Percentiles rank a stretch among this genome's conserved stretches.
Evolutionary conservation across 352 stramenopile genomes (phyloP).

Genomic region (Phytophthora pisi): DNA sequence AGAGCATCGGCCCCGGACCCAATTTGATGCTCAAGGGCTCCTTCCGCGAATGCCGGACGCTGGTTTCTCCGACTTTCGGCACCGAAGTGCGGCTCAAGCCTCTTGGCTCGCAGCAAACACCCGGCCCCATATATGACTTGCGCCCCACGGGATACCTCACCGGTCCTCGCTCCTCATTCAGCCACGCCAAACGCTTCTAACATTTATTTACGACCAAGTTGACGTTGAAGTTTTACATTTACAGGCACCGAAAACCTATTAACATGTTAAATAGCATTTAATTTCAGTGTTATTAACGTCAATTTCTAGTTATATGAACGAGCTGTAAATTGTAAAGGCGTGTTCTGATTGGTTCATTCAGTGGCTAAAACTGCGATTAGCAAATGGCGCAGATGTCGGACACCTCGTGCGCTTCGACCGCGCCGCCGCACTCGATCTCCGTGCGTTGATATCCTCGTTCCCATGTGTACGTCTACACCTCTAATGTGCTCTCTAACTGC

Average conservation of each 20-base stretch:
- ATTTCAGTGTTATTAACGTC: not conserved
- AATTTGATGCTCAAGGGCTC: slow-evolving; percentile 66
- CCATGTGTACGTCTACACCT: not conserved
- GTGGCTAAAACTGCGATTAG: slow-evolving; percentile 1
- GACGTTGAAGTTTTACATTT: slow-evolving; percentile 16
- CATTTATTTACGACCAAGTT: slow-evolving; percentile 10
- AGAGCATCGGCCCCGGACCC: slow-evolving; percentile 60
- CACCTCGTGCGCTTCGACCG: not conserved
- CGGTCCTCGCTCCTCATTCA: slow-evolving; percentile 60
- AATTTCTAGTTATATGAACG: not conserved
- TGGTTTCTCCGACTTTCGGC: slow-evolving; percentile 75
- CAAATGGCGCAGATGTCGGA: slow-evolving; percentile 13
- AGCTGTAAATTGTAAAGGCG: not conserved
- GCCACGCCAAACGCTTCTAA: slow-evolving; percentile 72
- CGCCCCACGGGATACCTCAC: slow-evolving; percentile 66
- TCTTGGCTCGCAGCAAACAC: slow-evolving; percentile 30
- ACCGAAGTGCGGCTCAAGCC: slow-evolving; percentile 59
- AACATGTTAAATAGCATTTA: not conserved
- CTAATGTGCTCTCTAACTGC: slow-evolving; percentile 8
- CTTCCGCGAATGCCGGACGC: slow-evolving; percentile 50
- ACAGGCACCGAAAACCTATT: not conserved
- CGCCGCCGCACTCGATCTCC: slow-evolving; percentile 23
- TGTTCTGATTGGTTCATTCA: not conserved
- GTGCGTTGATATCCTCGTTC: slow-evolving; percentile 7
- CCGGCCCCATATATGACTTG: slow-evolving; percentile 79